These are phyloP conservation scores for Jaenimonas drosophilae DNA, from an alignment of 208 protist genomes.

Conservation along the genomic window DNA sequence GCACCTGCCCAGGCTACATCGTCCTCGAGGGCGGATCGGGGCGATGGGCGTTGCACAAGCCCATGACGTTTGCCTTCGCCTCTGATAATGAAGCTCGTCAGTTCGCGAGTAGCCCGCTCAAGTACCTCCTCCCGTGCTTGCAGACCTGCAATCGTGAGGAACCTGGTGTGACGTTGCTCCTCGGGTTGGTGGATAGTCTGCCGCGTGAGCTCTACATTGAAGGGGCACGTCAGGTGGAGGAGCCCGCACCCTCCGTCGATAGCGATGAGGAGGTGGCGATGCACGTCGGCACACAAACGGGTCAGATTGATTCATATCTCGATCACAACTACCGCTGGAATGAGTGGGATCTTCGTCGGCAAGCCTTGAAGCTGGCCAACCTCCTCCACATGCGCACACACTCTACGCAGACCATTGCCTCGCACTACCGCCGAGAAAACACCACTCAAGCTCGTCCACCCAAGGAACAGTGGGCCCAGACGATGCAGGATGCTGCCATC, in stretches of 20 bases:
- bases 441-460: constrained; percentile 65
- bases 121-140: constrained; percentile 28
- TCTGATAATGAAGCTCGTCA: constrained; percentile 22
- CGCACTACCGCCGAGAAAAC: constrained; percentile 77
- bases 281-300: constrained; percentile 73
- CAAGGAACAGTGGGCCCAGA: constrained; percentile 67
- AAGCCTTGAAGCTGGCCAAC: constrained; percentile 86
- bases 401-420: constrained; percentile 67
- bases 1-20: constrained; percentile 26
- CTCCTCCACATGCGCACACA: constrained; percentile 85
- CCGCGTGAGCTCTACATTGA: constrained; percentile 76
- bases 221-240: constrained; percentile 45
- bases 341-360: constrained; percentile 88
- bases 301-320: constrained; percentile 77
- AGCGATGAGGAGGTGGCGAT: not conserved
- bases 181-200: constrained; percentile 36
- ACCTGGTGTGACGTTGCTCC: constrained; percentile 36
- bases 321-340: constrained; percentile 90
- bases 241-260: constrained; percentile 6
- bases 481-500: constrained; percentile 66
- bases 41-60: constrained; percentile 13
- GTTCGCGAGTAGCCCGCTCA: constrained; percentile 35
- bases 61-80: constrained; percentile 32
- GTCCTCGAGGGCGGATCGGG: constrained; percentile 29
- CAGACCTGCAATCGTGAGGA: constrained; percentile 20